These are phyloP conservation scores for Globisporangium perplexum DNA, from an alignment of 352 stramenopile genomes.

Conservation along the genomic window DNA sequence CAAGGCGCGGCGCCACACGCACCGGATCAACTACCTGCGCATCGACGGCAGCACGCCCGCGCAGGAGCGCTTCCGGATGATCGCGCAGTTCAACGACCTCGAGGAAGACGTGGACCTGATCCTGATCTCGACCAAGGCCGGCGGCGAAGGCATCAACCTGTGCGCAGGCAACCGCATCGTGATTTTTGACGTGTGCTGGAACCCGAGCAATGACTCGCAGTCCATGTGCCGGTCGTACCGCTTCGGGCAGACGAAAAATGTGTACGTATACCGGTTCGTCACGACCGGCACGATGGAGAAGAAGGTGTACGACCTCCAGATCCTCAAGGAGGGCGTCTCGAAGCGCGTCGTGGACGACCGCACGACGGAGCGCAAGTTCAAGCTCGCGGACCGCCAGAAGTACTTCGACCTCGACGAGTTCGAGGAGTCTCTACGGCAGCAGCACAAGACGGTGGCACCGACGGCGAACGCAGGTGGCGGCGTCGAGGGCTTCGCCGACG, in stretches of 20 bases:
- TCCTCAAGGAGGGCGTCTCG: conserved; percentile 84
- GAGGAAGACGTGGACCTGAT: conserved; percentile 81
- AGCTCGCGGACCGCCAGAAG: conserved; percentile 72
- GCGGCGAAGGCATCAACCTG: conserved; percentile 86
- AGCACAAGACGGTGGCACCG: background rate
- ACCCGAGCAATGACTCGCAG: conserved; percentile 88
- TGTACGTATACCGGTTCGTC: conserved; percentile 93
- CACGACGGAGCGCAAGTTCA: conserved; percentile 79
- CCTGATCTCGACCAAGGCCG: conserved; percentile 85
- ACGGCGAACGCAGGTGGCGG: background rate
- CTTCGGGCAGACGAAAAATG: conserved; percentile 88
- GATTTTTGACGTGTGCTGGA: conserved; percentile 92
- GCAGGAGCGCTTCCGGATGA: conserved; percentile 74
- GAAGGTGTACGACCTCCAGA: conserved; percentile 89
- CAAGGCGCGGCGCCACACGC: conserved; percentile 31
- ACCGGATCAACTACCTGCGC: conserved; percentile 57
- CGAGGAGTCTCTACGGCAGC: conserved; percentile 54
- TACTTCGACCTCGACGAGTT: conserved; percentile 85
- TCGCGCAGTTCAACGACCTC: conserved; percentile 77
- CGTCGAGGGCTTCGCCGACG: background rate
- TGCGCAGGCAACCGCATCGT: conserved; percentile 87
- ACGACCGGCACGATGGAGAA: conserved; percentile 91
- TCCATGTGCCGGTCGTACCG: conserved; percentile 92
- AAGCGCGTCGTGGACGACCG: conserved; percentile 89
- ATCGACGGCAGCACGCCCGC: conserved; percentile 82